Evolutionary conservation across 2,329 filamentous ascomycete genomes (phyloP), one percentile per base, ranked within the genome.

Genomic region (Monascus ruber): DNA sequence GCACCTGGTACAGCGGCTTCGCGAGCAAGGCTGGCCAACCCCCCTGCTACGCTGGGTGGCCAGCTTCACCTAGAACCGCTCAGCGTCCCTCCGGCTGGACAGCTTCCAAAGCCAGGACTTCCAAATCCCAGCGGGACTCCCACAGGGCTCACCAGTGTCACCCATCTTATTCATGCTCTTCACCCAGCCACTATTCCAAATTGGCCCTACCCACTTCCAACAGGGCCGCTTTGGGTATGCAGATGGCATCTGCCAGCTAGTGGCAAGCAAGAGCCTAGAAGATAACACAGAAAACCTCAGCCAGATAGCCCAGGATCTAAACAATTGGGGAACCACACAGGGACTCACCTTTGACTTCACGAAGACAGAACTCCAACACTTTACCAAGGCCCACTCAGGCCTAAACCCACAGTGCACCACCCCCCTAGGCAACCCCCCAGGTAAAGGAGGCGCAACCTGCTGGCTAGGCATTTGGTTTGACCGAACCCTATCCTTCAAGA

Each of bases 391-490:
- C 6, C 27, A 9, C 5, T 6, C 5, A 5, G 9, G 27, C 6
- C 9, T 29, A 6, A 29, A 29, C 27, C 27, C 27, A 9, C 6
- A 5, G 9, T 5, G 5, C 6, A 29, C 27, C 9, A 5, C 9
- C 5, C 27, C 27, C 6, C 6, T 5, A 5, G 5, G 5, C 6
- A 29, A 9, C 6, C 5, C 9, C 9, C 6, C 6, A 25, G 5
- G 17, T 17, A 28, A 4, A 31, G 17, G 38, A 24, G 6, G 5
- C 27, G 11, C 26, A 7, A 8, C 11, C 27, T 38, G 40, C 10
- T 53, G 44, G 47, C 42, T 53, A 5, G 50, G 49, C 7, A 35
- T 52, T 33, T 48, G 38, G 35, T 41, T 52, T 17, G 47, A 52
- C 32, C 33, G 38, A 2, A 42, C 38, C 8, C 39, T 51, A 3